Evolutionary conservation across 495 filamentous ascomycete genomes (phyloP), one percentile per base, ranked within the genome.

Genomic region (Penicillium crystallinum): DNA sequence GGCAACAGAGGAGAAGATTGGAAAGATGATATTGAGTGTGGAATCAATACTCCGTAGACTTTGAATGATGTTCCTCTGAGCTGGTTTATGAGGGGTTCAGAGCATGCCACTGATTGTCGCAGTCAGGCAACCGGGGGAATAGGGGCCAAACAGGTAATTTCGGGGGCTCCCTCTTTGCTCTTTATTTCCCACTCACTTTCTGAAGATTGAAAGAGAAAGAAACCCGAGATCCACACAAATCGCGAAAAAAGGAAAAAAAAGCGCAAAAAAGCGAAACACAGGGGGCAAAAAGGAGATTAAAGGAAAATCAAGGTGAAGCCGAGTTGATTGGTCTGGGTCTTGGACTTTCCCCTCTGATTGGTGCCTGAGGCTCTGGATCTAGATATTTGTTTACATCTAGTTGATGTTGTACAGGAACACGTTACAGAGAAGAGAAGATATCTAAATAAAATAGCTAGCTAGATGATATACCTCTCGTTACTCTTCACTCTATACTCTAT

Each of bases 1-100:
- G 62, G 62, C 62, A 65, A 65, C 62, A 59, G 27, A 11, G 35
- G 29, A 23, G 31, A 6, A 23, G 38, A 10, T 23, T 10, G 17
- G 21, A 15, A 22, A 4, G 42, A 23, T 31, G 23, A 38, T 25
- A 27, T 18, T 7, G 29, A 9, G 29, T 31, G 10, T n/a, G n/a
- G n/a, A n/a, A n/a, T n/a, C n/a, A n/a, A n/a, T n/a, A n/a, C n/a
- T n/a, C n/a, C n/a, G n/a, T n/a, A n/a, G n/a, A n/a, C n/a, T 31
- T 31, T 31, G 29, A 9, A 31, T 9, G 8, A 9, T 31, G 6
- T 4, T 9, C 11, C 29, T 6, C 8, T 8, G 5, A 11, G 6
- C 11, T 9, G 10, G 10, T 31, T 31, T 27, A 15, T 8, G 30
- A n/a, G 18, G 17, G 30, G 5, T 21, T 50, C 38, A 22, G 18